Conservation (phyloP, 768 basidiomycete genomes). For the Suillus occidentalis region DNA sequence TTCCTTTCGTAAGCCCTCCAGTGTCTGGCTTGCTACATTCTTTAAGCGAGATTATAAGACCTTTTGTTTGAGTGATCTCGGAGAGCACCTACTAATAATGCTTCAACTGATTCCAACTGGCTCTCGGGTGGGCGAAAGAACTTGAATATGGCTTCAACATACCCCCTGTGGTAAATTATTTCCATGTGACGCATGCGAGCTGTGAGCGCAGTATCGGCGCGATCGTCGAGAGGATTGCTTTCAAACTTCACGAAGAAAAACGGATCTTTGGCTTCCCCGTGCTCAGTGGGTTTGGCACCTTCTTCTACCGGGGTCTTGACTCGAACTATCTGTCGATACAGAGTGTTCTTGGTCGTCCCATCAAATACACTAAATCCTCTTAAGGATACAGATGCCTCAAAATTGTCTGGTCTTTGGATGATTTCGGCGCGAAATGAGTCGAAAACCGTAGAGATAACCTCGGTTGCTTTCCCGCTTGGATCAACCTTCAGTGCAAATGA, state of each 20-base stretch:
- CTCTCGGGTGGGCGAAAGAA: slow-evolving; percentile 95
- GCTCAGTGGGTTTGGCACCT: slow-evolving; percentile 34
- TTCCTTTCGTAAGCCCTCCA: slow-evolving; percentile 92
- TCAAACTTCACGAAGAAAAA: slow-evolving; percentile 95
- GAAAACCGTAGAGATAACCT: slow-evolving; percentile 86
- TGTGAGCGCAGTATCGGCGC: slow-evolving; percentile 88
- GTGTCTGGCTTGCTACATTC: slow-evolving; percentile 89
- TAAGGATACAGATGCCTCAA: slow-evolving; percentile 83
- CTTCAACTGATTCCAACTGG: slow-evolving; percentile 94
- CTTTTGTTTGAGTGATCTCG: background rate
- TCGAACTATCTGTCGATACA: slow-evolving; percentile 89
- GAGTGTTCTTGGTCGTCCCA: slow-evolving; percentile 77
- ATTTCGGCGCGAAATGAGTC: slow-evolving; percentile 83
- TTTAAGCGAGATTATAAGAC: slow-evolving; percentile 28
- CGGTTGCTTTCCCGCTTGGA: slow-evolving; percentile 58
- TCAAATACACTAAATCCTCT: slow-evolving; percentile 88
- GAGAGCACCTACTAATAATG: slow-evolving; percentile 64
- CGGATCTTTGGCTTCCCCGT: slow-evolving; percentile 40
- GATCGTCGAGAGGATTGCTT: slow-evolving; percentile 85
- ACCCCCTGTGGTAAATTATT: slow-evolving; percentile 92
- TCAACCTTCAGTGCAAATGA: slow-evolving; percentile 82
- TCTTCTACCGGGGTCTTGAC: slow-evolving; percentile 51
- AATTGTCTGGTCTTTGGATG: slow-evolving; percentile 81
- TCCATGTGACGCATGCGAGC: slow-evolving; percentile 94
- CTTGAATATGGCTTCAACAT: slow-evolving; percentile 85